Evolutionary conservation across 2,329 filamentous ascomycete species (phyloP), one percentile per base, ranked within the genome.

Genomic region (Orbilia ellipsospora): DNA sequence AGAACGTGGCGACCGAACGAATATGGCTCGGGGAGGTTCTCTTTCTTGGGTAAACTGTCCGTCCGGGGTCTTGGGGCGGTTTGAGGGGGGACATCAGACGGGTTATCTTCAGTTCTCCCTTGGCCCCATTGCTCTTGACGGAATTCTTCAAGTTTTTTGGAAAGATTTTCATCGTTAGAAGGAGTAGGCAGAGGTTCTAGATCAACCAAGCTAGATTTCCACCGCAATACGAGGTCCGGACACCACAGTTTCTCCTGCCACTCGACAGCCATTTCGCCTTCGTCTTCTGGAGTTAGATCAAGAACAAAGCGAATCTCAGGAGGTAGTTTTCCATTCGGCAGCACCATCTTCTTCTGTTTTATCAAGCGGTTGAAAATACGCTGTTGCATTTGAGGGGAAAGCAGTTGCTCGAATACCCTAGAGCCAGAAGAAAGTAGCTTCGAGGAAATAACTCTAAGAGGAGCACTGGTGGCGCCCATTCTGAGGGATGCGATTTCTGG

Each of bases 201-300:
- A 10, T 57, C 48, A 31, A 69, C 64, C 31, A 70, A 31, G 1
- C 84, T 82, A 1, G 80, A 81, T 80, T 85, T 86, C 89, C 89
- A 90, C 15, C 83, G 83, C 28, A 85, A 84, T 40, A 90, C 84
- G 0, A 86, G 85, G 2, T 83, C 80, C 0, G 88, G 86, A 63
- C 89, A 85, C 12, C 86, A 89, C 12, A 90, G 79, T 69, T 88
- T 85, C 0, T 87, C 87, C 69, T 89, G 84, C 72, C 87, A 83
- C 23, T 87, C 85, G 0, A 89, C 86, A 8, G 88, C 85, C 12
- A 90, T 89, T 1, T 90, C 88, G 0, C 88, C 90, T 79, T 90
- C 86, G 0, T 82, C 81, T 0, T 87, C 85, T 0, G 89, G 89
- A 0, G 88, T 90, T 12, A 91, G 83, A 77, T 92, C 89, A 42